A percentile compares a stretch with the other conserved stretches of the same genome.
Evolutionary conservation across 345 rosid species (phyloP).

Genomic region (Eucalyptus marginata): DNA sequence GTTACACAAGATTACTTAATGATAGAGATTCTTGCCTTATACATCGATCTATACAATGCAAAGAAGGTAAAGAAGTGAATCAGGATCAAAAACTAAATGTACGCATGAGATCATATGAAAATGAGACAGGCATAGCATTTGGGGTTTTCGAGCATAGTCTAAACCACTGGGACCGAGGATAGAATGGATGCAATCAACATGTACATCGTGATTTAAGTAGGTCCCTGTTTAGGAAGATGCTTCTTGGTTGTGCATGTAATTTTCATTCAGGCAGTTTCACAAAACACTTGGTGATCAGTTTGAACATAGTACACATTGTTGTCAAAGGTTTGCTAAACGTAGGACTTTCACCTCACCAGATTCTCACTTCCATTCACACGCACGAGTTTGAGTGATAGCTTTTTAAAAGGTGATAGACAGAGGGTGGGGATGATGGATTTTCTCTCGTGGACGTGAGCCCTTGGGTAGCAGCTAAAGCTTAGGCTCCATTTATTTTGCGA

Average conservation of each 20-base stretch:
- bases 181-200: background rate
- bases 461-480: background rate
- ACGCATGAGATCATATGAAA: background rate
- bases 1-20: background rate
- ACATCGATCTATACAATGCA: background rate
- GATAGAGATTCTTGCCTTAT: background rate
- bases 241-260: background rate
- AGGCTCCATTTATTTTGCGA: rapidly evolving
- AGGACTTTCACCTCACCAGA: no score
- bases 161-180: background rate
- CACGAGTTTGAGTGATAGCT: no score
- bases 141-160: background rate
- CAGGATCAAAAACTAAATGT: background rate
- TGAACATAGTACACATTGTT: no score
- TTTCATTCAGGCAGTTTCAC: no score
- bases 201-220: background rate
- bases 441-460: background rate
- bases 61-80: background rate
- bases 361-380: no score
- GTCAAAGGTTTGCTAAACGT: no score
- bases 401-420: no score
- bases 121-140: background rate
- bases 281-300: background rate
- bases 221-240: background rate
- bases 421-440: no score